Evolutionary conservation across 2,329 filamentous ascomycete species (phyloP).

Genomic region (Trichoderma gracile): DNA sequence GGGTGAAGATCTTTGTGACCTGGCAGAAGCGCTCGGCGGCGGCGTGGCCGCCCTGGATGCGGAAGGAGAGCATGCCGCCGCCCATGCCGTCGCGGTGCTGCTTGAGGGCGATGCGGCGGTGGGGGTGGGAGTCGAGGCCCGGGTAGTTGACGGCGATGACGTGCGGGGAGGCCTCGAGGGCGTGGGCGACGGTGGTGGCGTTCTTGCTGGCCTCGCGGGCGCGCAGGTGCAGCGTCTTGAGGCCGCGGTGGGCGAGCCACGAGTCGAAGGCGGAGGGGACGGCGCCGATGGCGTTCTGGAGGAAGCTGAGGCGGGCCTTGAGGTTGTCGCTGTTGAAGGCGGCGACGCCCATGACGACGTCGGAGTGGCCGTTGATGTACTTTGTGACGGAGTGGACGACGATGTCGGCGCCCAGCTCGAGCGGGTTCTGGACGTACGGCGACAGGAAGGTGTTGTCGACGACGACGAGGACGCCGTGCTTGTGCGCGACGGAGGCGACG

Average conservation of each 20-base stretch:
- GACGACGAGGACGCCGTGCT: slow-evolving; percentile 89
- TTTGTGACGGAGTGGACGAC: slow-evolving; percentile 97
- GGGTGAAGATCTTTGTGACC: slow-evolving; percentile 82
- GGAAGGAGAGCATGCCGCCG: slow-evolving; percentile 96
- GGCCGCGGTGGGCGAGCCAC: slow-evolving; percentile 95
- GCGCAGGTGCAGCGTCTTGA: slow-evolving; percentile 94
- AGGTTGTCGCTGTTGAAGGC: slow-evolving; percentile 89
- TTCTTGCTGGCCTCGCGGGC: slow-evolving; percentile 83
- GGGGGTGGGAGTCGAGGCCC: slow-evolving; percentile 81
- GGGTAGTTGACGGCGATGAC: slow-evolving; percentile 95
- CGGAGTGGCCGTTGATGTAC: slow-evolving; percentile 97
- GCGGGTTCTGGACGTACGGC: slow-evolving; percentile 94
- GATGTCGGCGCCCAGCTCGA: slow-evolving; percentile 93
- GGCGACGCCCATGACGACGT: slow-evolving; percentile 96
- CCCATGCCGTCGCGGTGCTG: slow-evolving; percentile 95
- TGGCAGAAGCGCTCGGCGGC: slow-evolving; percentile 94
- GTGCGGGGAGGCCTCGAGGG: slow-evolving; percentile 76
- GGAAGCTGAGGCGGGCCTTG: slow-evolving; percentile 75
- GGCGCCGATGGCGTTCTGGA: slow-evolving; percentile 96
- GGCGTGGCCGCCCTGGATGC: slow-evolving; percentile 79
- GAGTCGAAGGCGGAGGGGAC: slow-evolving; percentile 94
- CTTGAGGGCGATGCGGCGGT: slow-evolving; percentile 79
- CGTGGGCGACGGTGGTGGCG: slow-evolving; percentile 72
- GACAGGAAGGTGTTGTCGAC: slow-evolving; percentile 99
- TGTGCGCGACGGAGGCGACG: slow-evolving; percentile 79